phyloP scores from a whole-genome alignment of 1,139 yeast species.

The Petasospora fabianii region DNA sequence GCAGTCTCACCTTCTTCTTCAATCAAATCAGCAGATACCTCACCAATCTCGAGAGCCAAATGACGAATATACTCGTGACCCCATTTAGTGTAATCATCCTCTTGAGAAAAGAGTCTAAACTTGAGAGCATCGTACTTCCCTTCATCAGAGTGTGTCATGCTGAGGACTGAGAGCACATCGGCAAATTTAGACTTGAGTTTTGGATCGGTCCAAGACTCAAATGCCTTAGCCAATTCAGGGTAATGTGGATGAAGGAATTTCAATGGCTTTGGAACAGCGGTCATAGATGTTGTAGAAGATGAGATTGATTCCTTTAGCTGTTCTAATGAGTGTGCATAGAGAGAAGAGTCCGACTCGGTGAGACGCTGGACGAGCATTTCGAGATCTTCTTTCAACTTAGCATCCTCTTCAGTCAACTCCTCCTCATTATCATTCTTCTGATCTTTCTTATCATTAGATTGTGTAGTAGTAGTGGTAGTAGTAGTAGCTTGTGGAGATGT shows the following conservation, averaged over 20 bases:
- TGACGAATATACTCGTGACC: conserved; percentile 98
- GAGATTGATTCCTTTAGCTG: conserved; percentile 74
- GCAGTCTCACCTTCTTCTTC: conserved; percentile 11
- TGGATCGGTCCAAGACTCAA: conserved; percentile 59
- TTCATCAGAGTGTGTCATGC: conserved; percentile 91
- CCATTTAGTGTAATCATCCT: conserved; percentile 76
- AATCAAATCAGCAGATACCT: conserved; percentile 60
- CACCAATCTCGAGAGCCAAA: conserved; percentile 91
- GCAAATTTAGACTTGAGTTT: conserved; percentile 51
- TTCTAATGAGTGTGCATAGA: conserved; percentile 58
- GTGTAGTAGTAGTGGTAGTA: too few relatives aligned
- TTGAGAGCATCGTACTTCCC: conserved; percentile 78
- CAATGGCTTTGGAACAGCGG: conserved; percentile 98
- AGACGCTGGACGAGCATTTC: conserved; percentile 84
- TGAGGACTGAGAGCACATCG: conserved; percentile 87
- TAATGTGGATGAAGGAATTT: conserved; percentile 91
- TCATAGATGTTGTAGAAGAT: conserved; percentile 96
- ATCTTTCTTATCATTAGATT: too few relatives aligned
- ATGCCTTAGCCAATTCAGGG: conserved; percentile 58
- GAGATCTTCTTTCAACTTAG: conserved; percentile 79
- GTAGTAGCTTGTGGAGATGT: conserved; percentile 18
- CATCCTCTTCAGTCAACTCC: conserved; percentile 92
- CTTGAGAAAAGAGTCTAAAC: conserved; percentile 68
- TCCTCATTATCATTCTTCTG: conserved; percentile 37
- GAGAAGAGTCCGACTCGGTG: conserved; percentile 44